phyloP scores from a whole-genome alignment of 2,329 filamentous ascomycete genomes.

The Salinomyces thailandicus region DNA sequence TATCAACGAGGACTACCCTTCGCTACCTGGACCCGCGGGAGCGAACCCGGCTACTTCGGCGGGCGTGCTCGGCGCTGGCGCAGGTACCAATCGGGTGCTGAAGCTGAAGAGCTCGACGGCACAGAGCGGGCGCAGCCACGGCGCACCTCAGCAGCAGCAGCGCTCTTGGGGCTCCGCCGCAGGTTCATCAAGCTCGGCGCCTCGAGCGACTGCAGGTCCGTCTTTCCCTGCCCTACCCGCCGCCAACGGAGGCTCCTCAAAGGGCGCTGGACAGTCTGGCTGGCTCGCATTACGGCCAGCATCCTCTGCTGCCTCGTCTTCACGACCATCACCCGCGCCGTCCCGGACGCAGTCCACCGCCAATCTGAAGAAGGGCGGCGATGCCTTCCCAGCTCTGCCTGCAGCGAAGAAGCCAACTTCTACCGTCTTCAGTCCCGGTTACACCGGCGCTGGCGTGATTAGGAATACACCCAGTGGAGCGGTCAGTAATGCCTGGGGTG shows the following conservation, averaged over 20 bases:
- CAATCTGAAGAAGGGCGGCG: slow-evolving; percentile 27
- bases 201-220: slow-evolving; percentile 4
- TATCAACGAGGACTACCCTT: slow-evolving; percentile 92
- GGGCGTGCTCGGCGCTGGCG: slow-evolving; percentile 39
- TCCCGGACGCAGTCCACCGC: slow-evolving; percentile 27
- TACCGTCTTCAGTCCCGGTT: slow-evolving; percentile 42
- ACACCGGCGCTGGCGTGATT: slow-evolving; percentile 35
- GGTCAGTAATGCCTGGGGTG: slow-evolving; percentile 32
- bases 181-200: slow-evolving; percentile 10
- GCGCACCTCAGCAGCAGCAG: slow-evolving; percentile 39
- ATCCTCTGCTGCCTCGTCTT: slow-evolving; percentile 20
- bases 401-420: slow-evolving; percentile 59
- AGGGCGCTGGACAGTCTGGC: slow-evolving; percentile 13
- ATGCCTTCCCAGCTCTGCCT: slow-evolving; percentile 76
- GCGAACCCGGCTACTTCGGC: slow-evolving; percentile 48
- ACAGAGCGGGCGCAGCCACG: slow-evolving; percentile 45
- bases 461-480: slow-evolving; percentile 31
- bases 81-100: slow-evolving; percentile 52
- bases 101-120: slow-evolving; percentile 59
- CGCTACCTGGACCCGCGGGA: slow-evolving; percentile 64
- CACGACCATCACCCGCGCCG: slow-evolving; percentile 23
- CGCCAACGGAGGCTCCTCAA: slow-evolving; percentile 9
- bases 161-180: slow-evolving; percentile 46
- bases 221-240: slow-evolving; percentile 21
- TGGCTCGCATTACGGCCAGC: slow-evolving; percentile 24